Percentiles rank a stretch among this genome's conserved stretches.
These are phyloP conservation scores for Penstemon eatonii DNA, from an alignment of 257 asterid genomes.

Conservation along the genomic window DNA sequence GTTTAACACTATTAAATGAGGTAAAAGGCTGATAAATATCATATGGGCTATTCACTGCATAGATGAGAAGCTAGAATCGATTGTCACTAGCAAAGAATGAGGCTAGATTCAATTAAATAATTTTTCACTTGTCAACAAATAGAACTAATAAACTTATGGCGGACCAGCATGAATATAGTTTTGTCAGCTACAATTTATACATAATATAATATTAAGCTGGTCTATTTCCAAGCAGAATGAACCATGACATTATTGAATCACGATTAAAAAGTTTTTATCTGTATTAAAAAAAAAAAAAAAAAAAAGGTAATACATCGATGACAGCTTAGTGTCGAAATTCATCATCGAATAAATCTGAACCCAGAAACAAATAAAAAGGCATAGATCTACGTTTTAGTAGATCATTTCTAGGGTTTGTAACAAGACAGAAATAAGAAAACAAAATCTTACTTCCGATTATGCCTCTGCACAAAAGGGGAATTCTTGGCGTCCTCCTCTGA, in stretches of 20 bases:
- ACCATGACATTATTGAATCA: neutral
- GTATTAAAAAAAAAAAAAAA: too few species aligned
- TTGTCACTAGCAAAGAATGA: neutral
- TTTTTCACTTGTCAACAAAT: neutral
- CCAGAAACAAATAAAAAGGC: neutral
- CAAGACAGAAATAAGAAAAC: neutral
- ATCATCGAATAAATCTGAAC: neutral
- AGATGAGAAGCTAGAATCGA: neutral
- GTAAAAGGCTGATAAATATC: neutral
- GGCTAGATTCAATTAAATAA: neutral
- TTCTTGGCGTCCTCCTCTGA: constrained; percentile 39
- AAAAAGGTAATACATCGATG: too few species aligned
- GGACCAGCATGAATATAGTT: neutral
- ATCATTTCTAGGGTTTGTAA: neutral
- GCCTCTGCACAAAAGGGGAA: constrained; percentile 39
- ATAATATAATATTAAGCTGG: neutral
- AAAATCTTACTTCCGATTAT: constrained; percentile 21
- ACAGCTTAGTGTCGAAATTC: neutral
- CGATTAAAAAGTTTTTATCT: too few species aligned
- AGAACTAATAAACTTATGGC: neutral
- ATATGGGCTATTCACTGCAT: neutral
- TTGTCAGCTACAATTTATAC: neutral
- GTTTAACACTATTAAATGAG: neutral
- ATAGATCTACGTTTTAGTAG: neutral
- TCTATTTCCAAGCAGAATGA: neutral